These are phyloP conservation scores for Hura crepitans DNA, from an alignment of 441 rosid species.

Conservation along the genomic window DNA sequence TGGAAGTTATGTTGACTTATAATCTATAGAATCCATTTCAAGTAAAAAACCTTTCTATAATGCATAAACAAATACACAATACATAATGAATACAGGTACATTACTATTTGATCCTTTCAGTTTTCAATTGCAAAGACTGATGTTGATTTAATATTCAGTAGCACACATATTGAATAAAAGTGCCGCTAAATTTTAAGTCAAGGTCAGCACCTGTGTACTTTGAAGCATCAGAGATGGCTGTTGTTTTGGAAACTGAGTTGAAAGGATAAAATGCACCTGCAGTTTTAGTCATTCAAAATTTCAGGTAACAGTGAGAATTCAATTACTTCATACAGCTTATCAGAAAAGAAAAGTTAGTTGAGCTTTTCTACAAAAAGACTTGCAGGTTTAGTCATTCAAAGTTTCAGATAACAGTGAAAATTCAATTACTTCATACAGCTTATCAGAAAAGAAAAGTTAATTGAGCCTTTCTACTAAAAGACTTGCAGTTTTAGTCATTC, in stretches of 20 bases:
- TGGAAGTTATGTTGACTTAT: not conserved
- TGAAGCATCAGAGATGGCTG: conserved; percentile 76
- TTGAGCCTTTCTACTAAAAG: not conserved
- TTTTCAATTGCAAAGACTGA: not conserved
- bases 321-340: not conserved
- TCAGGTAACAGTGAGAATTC: not conserved
- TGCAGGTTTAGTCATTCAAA: conserved; percentile 27
- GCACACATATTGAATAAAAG: not conserved
- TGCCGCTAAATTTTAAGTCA: not conserved
- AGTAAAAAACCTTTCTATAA: not conserved
- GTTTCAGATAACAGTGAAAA: not conserved
- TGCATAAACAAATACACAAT: not conserved
- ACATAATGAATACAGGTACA: not conserved
- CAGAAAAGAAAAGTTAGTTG: not conserved
- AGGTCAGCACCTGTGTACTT: conserved; percentile 65
- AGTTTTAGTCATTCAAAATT: conserved; percentile 16
- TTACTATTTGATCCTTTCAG: not conserved
- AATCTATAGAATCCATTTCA: not conserved
- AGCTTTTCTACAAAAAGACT: conserved; percentile 29
- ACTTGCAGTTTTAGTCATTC: conserved; percentile 17
- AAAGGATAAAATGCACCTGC: conserved; percentile 64
- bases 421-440: no score
- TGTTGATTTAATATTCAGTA: not conserved
- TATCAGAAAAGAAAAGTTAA: not conserved
- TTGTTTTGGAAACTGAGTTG: conserved; percentile 82